Evolutionary conservation across 192 early-diverging fungal species (phyloP).

Genomic region (Kickxella alabastrina): DNA sequence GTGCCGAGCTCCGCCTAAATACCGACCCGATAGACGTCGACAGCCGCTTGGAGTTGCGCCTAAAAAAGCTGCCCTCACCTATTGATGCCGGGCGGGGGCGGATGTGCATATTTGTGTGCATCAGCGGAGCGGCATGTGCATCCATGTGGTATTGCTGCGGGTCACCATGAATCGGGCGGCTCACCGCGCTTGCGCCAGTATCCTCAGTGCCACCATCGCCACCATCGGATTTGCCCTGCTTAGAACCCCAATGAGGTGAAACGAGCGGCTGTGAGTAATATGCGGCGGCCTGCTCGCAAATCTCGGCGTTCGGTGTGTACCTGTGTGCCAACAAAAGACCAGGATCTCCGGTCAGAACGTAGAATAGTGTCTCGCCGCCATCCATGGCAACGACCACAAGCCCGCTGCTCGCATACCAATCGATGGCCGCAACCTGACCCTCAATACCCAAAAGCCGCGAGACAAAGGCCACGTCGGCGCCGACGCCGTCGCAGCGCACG

Average conservation of each 20-base stretch:
- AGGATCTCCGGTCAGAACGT: constrained; percentile 19
- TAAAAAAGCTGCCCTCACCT: constrained; percentile 18
- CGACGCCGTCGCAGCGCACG: constrained; percentile 12
- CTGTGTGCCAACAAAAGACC: constrained; percentile 9
- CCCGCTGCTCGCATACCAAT: constrained; percentile 22
- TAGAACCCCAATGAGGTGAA: too few relatives aligned
- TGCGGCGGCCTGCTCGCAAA: constrained; percentile 11
- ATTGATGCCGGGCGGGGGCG: constrained; percentile 21
- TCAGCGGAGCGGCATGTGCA: too few relatives aligned
- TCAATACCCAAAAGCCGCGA: constrained; percentile 29
- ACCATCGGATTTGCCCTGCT: neutral
- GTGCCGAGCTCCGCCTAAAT: constrained; percentile 14
- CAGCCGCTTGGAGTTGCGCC: constrained; percentile 34
- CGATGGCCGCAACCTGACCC: constrained; percentile 2
- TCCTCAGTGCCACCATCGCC: neutral
- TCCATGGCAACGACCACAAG: constrained; percentile 25
- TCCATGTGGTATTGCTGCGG: too few relatives aligned
- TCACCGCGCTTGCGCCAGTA: too few relatives aligned
- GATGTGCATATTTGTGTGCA: neutral
- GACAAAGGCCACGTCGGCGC: constrained; percentile 7
- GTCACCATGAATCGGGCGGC: too few relatives aligned
- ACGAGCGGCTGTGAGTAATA: constrained; percentile 14
- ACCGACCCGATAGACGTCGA: constrained; percentile 25
- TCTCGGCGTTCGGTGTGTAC: constrained; percentile 3
- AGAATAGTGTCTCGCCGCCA: constrained; percentile 33